Conservation (phyloP, 2,329 filamentous ascomycete species). For the Pestalotiopsis sp. region DNA sequence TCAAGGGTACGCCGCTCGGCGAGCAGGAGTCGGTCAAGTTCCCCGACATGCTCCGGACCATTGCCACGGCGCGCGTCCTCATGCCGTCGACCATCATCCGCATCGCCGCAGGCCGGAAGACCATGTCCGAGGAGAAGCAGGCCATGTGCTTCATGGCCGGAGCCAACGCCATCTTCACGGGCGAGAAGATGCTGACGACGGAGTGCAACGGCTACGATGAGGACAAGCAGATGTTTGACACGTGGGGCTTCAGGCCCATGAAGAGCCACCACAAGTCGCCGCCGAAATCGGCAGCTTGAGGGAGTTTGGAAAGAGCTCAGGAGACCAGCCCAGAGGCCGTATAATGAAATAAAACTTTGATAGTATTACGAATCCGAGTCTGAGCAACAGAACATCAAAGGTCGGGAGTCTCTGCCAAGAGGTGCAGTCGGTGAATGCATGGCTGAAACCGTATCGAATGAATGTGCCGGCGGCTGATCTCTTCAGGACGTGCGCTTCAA, state of each 20-base stretch:
- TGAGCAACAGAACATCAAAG: neutral
- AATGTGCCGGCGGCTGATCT: no score
- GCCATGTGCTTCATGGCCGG: slow-evolving; percentile 87
- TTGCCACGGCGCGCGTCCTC: slow-evolving; percentile 80
- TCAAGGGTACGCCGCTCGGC: slow-evolving; percentile 85
- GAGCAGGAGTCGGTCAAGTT: slow-evolving; percentile 75
- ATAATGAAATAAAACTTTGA: neutral
- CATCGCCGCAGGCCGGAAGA: slow-evolving; percentile 81
- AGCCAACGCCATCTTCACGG: slow-evolving; percentile 93
- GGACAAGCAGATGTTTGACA: slow-evolving; percentile 80
- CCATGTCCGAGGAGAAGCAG: slow-evolving; percentile 86
- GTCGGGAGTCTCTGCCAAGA: no score
- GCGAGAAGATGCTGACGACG: slow-evolving; percentile 94
- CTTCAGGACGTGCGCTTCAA: no score
- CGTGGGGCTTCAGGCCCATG: slow-evolving; percentile 85
- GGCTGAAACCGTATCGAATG: no score
- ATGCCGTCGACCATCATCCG: slow-evolving; percentile 87
- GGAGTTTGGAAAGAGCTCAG: neutral
- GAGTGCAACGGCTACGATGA: slow-evolving; percentile 91
- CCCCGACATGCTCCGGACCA: slow-evolving; percentile 77
- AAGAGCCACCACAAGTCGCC: slow-evolving; percentile 34
- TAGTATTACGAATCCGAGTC: neutral
- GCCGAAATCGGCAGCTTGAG: neutral
- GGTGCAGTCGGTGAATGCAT: no score
- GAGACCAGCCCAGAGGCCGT: neutral